These are phyloP conservation scores for Botrytis elliptica DNA, from an alignment of 2,329 filamentous ascomycete genomes.

Conservation along the genomic window DNA sequence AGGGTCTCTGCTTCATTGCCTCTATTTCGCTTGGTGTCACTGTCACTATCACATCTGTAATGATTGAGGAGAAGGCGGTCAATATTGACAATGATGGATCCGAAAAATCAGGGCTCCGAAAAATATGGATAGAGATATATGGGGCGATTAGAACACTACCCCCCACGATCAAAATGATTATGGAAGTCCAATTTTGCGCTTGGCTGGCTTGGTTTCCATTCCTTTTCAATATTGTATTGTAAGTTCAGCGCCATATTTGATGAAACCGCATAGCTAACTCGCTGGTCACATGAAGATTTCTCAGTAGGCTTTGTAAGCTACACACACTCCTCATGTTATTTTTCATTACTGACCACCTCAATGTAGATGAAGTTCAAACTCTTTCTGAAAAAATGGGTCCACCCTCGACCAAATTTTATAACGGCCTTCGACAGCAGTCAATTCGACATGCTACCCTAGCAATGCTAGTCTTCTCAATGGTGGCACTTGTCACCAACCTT, in stretches of 20 bases:
- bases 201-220: not conserved
- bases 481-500: not conserved
- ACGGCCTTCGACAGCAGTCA: slow-evolving; percentile 1
- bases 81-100: not conserved
- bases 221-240: not conserved
- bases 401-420: not conserved
- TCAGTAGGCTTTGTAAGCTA: slow-evolving; percentile 3
- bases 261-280: not conserved
- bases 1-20: not conserved
- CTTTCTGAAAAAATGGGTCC: slow-evolving; percentile 2
- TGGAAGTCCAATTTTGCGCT: not conserved
- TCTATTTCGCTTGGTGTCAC: not conserved
- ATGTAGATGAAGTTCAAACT: not conserved
- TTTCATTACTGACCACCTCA: not conserved
- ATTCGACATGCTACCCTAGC: not conserved
- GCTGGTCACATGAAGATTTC: not conserved
- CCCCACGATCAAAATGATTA: not conserved
- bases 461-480: slow-evolving; percentile 2
- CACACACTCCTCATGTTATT: not conserved
- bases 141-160: not conserved
- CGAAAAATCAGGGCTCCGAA: not conserved
- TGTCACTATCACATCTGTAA: not conserved
- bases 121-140: not conserved
- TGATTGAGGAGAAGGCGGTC: not conserved
- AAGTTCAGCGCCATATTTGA: not conserved